These are phyloP conservation scores for Tulasnella calospora DNA, from an alignment of 768 basidiomycete genomes.

Conservation along the genomic window DNA sequence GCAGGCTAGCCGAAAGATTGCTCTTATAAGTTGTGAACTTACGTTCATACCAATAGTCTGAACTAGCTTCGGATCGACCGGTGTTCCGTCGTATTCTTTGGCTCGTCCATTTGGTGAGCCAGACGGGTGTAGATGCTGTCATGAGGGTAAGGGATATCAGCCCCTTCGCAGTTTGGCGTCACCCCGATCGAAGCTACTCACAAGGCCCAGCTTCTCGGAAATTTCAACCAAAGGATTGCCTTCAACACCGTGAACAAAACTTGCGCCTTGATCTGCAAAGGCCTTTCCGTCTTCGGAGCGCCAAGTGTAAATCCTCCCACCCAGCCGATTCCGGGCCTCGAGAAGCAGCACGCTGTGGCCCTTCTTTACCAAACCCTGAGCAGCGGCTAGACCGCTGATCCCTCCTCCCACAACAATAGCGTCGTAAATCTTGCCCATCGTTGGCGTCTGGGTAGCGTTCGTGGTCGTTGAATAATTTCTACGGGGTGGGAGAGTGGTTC, in stretches of 20 bases:
- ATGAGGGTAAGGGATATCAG: not conserved
- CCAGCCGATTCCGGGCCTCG: conserved; percentile 28
- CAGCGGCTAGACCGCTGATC: conserved; percentile 28
- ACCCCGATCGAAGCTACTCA: not conserved
- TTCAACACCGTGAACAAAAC: conserved; percentile 26
- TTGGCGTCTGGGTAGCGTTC: not conserved
- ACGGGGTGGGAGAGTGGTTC: not conserved
- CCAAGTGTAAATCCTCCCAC: conserved; percentile 24
- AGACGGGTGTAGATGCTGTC: not conserved
- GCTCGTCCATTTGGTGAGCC: not conserved
- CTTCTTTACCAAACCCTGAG: conserved; percentile 1
- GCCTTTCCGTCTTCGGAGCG: conserved; percentile 10
- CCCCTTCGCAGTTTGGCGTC: not conserved
- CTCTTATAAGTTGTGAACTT: not conserved
- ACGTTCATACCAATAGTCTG: not conserved
- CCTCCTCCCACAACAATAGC: conserved; percentile 28
- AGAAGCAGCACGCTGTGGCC: conserved; percentile 26
- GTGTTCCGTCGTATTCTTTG: not conserved
- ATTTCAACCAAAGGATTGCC: conserved; percentile 26
- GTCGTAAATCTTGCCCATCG: conserved; percentile 12
- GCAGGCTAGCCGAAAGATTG: not conserved
- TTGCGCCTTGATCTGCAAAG: conserved; percentile 25
- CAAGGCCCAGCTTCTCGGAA: conserved; percentile 17
- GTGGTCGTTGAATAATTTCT: not conserved
- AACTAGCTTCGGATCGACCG: not conserved